Conservation (phyloP, 306 rosid species). For the Leucaena leucocephala region DNA sequence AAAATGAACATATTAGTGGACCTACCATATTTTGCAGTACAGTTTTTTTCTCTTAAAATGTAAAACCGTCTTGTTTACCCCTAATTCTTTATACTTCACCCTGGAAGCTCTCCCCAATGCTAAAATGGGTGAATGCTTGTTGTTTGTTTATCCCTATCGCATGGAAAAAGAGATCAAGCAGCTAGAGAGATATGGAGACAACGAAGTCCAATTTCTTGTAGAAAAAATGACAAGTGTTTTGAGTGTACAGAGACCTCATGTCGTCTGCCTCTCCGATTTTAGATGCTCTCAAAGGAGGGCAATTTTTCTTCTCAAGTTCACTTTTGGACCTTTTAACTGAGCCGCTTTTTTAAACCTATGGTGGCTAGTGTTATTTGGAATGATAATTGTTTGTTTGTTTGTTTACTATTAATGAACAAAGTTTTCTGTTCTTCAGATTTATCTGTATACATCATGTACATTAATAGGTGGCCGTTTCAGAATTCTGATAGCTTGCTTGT, state of each 20-base stretch:
- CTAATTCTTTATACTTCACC: not conserved
- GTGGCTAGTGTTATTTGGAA: not conserved
- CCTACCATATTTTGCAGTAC: not conserved
- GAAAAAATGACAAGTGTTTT: not conserved
- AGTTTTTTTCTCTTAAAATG: not conserved
- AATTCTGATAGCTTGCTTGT: slow-evolving; percentile 31
- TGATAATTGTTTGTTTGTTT: not conserved
- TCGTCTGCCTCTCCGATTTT: not conserved
- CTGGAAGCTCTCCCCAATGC: not conserved
- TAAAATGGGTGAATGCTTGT: not conserved
- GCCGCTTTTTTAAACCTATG: not conserved
- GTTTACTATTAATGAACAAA: slow-evolving; percentile 3
- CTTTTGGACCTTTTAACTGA: not conserved
- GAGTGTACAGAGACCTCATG: not conserved
- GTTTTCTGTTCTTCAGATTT: not conserved
- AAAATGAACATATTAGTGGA: not conserved
- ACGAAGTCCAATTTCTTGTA: not conserved
- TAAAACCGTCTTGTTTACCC: not conserved
- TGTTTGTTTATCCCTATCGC: not conserved
- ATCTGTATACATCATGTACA: not conserved
- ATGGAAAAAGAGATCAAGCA: not conserved
- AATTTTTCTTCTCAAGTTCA: not conserved
- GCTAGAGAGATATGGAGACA: not conserved
- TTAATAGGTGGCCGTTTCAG: not conserved
- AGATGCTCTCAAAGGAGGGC: not conserved